Percentiles rank a stretch among this genome's conserved stretches.
Evolutionary conservation across 2,329 filamentous ascomycete species (phyloP).

Genomic region (Lachnellula occidentalis): DNA sequence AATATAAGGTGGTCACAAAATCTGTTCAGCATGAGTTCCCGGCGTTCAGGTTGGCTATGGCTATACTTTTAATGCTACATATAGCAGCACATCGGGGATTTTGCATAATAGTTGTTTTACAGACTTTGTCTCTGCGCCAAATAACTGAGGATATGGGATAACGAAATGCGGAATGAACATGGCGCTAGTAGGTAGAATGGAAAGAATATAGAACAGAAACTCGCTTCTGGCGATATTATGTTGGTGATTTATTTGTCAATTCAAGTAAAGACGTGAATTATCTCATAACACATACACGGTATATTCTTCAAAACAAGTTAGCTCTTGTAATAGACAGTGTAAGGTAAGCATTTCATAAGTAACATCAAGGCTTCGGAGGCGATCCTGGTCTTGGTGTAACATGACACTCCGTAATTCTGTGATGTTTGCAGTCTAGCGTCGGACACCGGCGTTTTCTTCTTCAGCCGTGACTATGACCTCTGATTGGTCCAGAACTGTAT

Average conservation of each 20-base stretch:
- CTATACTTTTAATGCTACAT: constrained; percentile 1
- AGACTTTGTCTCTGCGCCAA: too few species aligned
- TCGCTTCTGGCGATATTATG: neutral
- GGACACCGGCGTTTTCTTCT: too few species aligned
- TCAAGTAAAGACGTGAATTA: neutral
- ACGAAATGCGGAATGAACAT: neutral
- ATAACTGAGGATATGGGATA: neutral
- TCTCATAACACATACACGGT: too few species aligned
- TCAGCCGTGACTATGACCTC: too few species aligned
- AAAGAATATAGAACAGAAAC: neutral
- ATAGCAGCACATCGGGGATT: neutral
- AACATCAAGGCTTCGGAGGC: too few species aligned
- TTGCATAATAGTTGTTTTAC: neutral
- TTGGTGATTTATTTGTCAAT: neutral
- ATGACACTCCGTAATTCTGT: too few species aligned
- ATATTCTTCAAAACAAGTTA: too few species aligned
- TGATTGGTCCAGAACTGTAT: too few species aligned
- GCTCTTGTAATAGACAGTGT: neutral
- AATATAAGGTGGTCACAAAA: constrained; percentile 14
- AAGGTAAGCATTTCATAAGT: neutral
- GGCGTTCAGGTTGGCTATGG: constrained; percentile 23
- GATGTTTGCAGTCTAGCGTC: too few species aligned
- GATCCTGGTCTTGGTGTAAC: too few species aligned
- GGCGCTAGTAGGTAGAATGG: constrained; percentile 9
- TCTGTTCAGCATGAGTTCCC: constrained; percentile 17